These are phyloP conservation scores for Psilocybe sp. DNA, from an alignment of 768 basidiomycete genomes.

Conservation along the genomic window DNA sequence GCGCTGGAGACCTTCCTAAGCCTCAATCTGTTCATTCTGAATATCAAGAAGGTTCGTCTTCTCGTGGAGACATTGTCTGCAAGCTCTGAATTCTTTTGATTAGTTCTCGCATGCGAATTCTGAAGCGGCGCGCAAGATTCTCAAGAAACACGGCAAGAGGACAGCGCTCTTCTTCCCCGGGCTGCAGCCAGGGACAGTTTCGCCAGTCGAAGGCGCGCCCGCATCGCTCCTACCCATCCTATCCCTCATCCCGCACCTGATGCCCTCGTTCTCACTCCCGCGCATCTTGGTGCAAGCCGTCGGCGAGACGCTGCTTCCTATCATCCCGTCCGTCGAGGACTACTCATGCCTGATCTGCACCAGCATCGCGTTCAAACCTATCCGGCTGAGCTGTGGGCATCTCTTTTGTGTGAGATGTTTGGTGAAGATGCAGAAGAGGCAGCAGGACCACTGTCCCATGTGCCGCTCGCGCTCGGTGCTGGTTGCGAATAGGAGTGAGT, in stretches of 20 bases:
- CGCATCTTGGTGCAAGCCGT: slow-evolving; percentile 72
- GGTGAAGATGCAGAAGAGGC: slow-evolving; percentile 88
- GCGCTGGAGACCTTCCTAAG: slow-evolving; percentile 71
- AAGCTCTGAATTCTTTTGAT: background rate
- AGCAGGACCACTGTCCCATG: slow-evolving; percentile 75
- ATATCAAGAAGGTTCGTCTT: slow-evolving; percentile 70
- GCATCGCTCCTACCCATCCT: slow-evolving; percentile 14
- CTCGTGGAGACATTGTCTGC: background rate
- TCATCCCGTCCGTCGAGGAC: slow-evolving; percentile 79
- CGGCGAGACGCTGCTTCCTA: slow-evolving; percentile 75
- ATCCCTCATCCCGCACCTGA: slow-evolving; percentile 12
- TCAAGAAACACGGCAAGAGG: slow-evolving; percentile 92
- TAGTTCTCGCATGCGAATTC: slow-evolving; percentile 83
- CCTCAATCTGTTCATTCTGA: slow-evolving; percentile 75
- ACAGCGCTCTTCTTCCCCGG: slow-evolving; percentile 72
- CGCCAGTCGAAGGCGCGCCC: slow-evolving; percentile 8
- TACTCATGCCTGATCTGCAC: slow-evolving; percentile 89
- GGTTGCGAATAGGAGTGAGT: slow-evolving; percentile 72
- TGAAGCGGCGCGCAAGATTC: slow-evolving; percentile 88
- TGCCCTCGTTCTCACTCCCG: slow-evolving; percentile 26
- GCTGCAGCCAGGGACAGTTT: slow-evolving; percentile 15
- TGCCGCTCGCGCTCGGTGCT: slow-evolving; percentile 80
- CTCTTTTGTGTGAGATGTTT: slow-evolving; percentile 77
- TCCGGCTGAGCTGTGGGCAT: slow-evolving; percentile 78
- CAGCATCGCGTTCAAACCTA: slow-evolving; percentile 89